Evolutionary conservation across 371 early-diverging fungal genomes (phyloP), one percentile per base, ranked within the genome.

Genomic region (Umbelopsis sp.): DNA sequence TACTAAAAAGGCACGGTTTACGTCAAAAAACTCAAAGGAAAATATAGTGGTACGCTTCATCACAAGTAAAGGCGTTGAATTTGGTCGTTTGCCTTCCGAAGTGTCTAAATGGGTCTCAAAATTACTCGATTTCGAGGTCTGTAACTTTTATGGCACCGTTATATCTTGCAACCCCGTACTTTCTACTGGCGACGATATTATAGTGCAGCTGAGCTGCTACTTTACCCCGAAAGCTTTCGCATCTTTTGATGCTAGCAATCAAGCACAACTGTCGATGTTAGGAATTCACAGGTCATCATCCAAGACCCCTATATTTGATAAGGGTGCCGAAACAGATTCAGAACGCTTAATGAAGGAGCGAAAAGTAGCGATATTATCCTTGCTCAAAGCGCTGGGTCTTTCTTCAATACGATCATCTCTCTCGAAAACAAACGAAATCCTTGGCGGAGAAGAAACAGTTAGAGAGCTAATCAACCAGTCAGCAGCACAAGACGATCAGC

Each of bases 21-120:
- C 41, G n/a, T 12, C 24, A 11, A 38, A 65, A 35, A 25, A 66
- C 41, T 53, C 66, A 50, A 76, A 73, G 41, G 78, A 75, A 51
- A 81, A 87, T 72, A 79, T 74, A 53, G 82, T 87, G 63, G 88
- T 87, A 7, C 84, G 88, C 16, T 84, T 87, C 50, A 73, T 77
- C 9, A 76, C 75, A 10, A 18, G n/a, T 20, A n/a, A 63, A 5
- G 75, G 74, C 25, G 32, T 63, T 25, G 85, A 86, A 63, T 69
- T 87, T 25, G 88, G 88, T 29, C 69, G 88, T 16, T 38, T 87
- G 3, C 78, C 81, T 10, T 74, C 70, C 18, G 85, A 81, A 0
- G 78, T 78, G 2, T 72, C 84, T 0, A 73, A 77, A 12, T 85
- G 80, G 77, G 75, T 86, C 2, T 74, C 86, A 2, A 77, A 77